Base-by-base conservation (phyloP, 805 yeast species). In the Lipomyces starkeyi region DNA sequence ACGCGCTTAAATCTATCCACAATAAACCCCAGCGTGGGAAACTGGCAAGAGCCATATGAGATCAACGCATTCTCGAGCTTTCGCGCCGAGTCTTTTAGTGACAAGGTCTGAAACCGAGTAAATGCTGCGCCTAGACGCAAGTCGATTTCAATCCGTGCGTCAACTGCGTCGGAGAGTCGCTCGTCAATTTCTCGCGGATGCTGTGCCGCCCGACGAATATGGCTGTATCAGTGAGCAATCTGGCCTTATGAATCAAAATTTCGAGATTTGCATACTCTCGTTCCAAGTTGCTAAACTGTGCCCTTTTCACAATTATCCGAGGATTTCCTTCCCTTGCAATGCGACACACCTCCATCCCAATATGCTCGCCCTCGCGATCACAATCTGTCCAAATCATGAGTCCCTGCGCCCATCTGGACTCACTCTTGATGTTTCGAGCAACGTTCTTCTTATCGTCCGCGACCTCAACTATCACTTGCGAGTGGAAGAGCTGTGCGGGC, bases 321-420 rank as follows among this genome's bases (percentile, higher is more conserved):
- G 78, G 73, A 74, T 90, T 89, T 6, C 78, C 80, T 69, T 81
- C 82, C 61, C 77, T 76, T 0, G 97, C 97, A n/a, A 88, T 88
- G 63, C 87, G 83, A 47, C 86, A 83, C 17, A 96, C 87, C 74
- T 93, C 97, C 80, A 83, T 87, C 0, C 98, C 98, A 65, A 93
- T 93, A 77, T 87, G 90, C 77, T 93, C 98, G 1, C 98, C 98
- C 77, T 93, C 98, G 49, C 98, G 82, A 83, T 93, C 98, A 79
- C 99, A 95, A 83, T 95, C 99, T 0, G 99, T 95, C 98, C 99
- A 95, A 7, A 95, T 91, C 91, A 92, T 91, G 64, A 95, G 79
- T 53, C 80, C 80, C 62, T 87, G 85, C 4, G 91, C 85, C 22
- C 74, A 75, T 54, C 88, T 77, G 3, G 93, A 90, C 75, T 92